These are phyloP conservation scores for Typha latifolia DNA, from an alignment of 176 grass and related monocot species.

Conservation along the genomic window DNA sequence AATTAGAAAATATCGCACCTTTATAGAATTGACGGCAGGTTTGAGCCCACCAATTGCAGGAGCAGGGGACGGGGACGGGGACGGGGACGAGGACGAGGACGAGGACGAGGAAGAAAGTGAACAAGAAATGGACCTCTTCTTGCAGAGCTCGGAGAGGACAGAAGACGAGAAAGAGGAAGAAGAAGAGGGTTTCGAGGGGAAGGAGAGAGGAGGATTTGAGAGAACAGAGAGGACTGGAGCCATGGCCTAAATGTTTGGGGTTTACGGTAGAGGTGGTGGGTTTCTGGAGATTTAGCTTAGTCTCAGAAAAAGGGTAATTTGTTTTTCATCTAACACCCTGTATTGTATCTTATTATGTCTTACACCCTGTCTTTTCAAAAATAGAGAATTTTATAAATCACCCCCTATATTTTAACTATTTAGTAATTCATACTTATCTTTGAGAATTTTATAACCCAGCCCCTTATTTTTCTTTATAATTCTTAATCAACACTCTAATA, in stretches of 20 bases:
- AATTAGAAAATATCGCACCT: constrained; percentile 1
- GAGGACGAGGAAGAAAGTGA: not conserved
- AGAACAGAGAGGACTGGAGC: constrained; percentile 1
- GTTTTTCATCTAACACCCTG: too few species aligned
- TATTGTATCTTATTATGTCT: too few species aligned
- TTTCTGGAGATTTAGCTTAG: not conserved
- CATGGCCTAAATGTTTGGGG: not conserved
- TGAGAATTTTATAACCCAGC: too few species aligned
- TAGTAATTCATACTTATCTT: too few species aligned
- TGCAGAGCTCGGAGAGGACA: not conserved
- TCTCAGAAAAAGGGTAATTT: not conserved
- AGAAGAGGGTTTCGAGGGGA: not conserved
- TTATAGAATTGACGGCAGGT: constrained; percentile 12
- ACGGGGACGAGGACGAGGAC: not conserved
- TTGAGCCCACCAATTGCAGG: constrained; percentile 20
- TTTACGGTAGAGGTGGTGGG: not conserved
- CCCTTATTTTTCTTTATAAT: too few species aligned
- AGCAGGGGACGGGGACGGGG: not conserved
- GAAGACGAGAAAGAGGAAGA: not conserved
- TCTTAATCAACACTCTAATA: too few species aligned
- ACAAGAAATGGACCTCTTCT: not conserved
- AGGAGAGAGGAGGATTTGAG: not conserved
- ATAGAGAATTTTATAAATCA: too few species aligned
- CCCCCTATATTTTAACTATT: too few species aligned
- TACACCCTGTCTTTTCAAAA: too few species aligned